A percentile compares a stretch with the other conserved stretches of the same genome.
These are phyloP conservation scores for Botrytis cinerea DNA, from an alignment of 2,329 filamentous ascomycete species.

Conservation along the genomic window DNA sequence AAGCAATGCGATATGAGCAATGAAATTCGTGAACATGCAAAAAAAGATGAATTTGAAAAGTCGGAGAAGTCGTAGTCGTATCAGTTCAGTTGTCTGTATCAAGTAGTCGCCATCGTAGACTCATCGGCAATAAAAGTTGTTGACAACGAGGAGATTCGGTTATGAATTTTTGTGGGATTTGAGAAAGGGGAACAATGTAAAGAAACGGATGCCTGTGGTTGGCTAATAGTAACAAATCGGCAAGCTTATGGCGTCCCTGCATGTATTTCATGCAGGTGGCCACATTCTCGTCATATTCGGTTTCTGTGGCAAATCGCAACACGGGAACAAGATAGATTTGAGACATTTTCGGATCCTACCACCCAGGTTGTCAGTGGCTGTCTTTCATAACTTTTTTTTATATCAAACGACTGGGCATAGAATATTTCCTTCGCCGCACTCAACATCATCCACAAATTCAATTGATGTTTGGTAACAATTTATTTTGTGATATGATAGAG, in stretches of 20 bases:
- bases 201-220: neutral
- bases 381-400: slow-evolving; percentile 16
- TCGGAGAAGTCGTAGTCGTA: neutral
- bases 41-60: neutral
- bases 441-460: neutral
- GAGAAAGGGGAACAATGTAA: slow-evolving; percentile 3
- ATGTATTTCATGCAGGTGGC: slow-evolving; percentile 21
- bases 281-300: slow-evolving; percentile 13
- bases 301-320: neutral
- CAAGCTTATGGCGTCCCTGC: slow-evolving; percentile 22
- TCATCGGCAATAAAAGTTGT: neutral
- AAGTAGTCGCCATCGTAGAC: neutral
- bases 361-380: slow-evolving; percentile 23
- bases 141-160: neutral
- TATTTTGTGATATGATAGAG: neutral
- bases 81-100: neutral
- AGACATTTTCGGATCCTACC: slow-evolving; percentile 20
- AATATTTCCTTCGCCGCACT: neutral
- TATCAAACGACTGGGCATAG: neutral
- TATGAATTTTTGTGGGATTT: neutral
- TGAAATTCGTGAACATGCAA: slow-evolving; percentile 6
- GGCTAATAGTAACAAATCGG: slow-evolving; percentile 16
- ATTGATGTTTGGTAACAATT: neutral
- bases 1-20: slow-evolving; percentile 8
- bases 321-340: neutral